A percentile compares a stretch with the other conserved stretches of the same genome.
phyloP scores from a whole-genome alignment of 2,329 filamentous ascomycete species.

The Ascocoryne sarcoides region DNA sequence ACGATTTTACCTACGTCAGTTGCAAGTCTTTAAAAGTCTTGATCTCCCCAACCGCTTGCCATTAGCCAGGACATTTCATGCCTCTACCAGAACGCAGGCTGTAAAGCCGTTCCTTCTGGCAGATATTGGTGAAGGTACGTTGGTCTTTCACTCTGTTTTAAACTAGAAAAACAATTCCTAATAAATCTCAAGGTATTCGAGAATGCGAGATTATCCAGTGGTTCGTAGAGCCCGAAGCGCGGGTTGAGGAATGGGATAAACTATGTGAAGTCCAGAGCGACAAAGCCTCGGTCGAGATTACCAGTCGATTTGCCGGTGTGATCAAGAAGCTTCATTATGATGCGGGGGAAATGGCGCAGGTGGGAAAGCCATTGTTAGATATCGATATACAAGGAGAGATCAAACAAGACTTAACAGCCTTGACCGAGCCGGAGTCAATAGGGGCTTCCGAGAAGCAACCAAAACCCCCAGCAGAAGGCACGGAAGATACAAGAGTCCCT shows the following conservation, averaged over 20 bases:
- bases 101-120: slow-evolving; percentile 76
- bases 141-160: too few relatives aligned
- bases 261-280: slow-evolving; percentile 98
- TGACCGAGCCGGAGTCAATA: slow-evolving; percentile 26
- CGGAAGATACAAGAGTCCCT: not conserved
- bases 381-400: slow-evolving; percentile 83
- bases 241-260: slow-evolving; percentile 95
- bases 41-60: slow-evolving; percentile 15
- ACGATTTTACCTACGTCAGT: slow-evolving; percentile 42
- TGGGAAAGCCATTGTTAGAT: slow-evolving; percentile 88
- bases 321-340: slow-evolving; percentile 97
- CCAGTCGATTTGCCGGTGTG: slow-evolving; percentile 86
- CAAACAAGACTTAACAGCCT: slow-evolving; percentile 46
- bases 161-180: not conserved
- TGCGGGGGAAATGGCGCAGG: slow-evolving; percentile 90
- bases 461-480: not conserved
- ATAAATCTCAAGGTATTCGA: slow-evolving; percentile 62
- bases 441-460: slow-evolving; percentile 15
- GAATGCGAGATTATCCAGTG: slow-evolving; percentile 99
- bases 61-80: slow-evolving; percentile 19
- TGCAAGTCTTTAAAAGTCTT: slow-evolving; percentile 34
- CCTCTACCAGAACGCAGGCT: slow-evolving; percentile 28
- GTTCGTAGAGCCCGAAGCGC: slow-evolving; percentile 94
- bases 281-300: slow-evolving; percentile 87
- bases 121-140: slow-evolving; percentile 74